Base-by-base conservation (phyloP, 148 eudicot genomes). In the Amaranthus hypochondriacus region DNA sequence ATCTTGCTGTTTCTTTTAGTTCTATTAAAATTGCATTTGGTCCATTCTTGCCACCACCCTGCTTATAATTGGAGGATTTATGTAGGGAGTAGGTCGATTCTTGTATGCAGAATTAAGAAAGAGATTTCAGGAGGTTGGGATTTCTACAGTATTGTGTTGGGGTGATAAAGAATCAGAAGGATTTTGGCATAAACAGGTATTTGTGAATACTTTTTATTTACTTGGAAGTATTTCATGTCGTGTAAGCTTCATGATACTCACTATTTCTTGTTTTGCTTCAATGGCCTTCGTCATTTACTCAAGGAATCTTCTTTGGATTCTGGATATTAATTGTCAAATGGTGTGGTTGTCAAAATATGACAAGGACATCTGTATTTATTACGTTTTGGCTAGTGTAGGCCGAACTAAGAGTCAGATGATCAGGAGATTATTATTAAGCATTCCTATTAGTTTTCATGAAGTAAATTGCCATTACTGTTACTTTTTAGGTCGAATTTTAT, bases 181-280 rank as follows among this genome's bases (percentile, higher is more conserved):
- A 78, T 93, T 93, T 87, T 93, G 98, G 98, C 79, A 81, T 56
- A 93, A 91, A 77, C 95, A 93, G 97, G 98, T 90, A 85, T 6
- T 49, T 0, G 9, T 28, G 21, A 13, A 21, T 51, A 18, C 61
- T n/a, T 66, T 7, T 18, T 60, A 53, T 18, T 60, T 54, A 43
- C 8, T 12, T 49, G 15, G 52, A 56, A 44, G 42, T 11, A 44
- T n/a, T 42, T 6, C 51, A 39, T 15, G 8, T 5, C 5, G 15
- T 28, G 5, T 28, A 57, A 56, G 43, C 15, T 62, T 3, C 59
- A 28, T 53, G 61, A 67, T 1, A 18, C 1, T 10, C 56, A 21
- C 48, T 5, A 21, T 9, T 62, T 51, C 47, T 53, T 62, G 49
- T 69, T 76, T 50, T 12, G 47, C 56, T 62, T 6, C 21, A 6